A percentile compares a stretch with the other conserved stretches of the same genome.
Conservation (phyloP, 2,329 filamentous ascomycete genomes). For the Hymenoscyphus fraxineus region DNA sequence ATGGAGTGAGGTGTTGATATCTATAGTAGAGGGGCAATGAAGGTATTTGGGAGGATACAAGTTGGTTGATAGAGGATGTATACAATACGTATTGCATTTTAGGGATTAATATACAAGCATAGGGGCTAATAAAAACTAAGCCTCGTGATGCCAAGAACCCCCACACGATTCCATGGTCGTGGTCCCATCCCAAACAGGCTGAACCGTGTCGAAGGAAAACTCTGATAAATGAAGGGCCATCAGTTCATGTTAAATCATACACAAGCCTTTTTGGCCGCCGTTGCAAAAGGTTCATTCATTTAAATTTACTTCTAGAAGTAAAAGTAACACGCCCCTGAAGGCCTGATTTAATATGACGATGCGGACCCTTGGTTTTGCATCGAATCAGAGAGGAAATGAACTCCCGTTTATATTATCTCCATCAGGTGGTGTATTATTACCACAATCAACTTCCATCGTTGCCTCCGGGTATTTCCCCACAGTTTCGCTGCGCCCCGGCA, state of each 20-base stretch:
- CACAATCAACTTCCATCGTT: background rate
- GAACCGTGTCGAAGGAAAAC: background rate
- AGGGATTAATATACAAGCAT: no score
- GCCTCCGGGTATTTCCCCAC: background rate
- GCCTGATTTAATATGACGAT: background rate
- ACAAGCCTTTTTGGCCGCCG: background rate
- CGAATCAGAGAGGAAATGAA: background rate
- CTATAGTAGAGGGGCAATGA: no score
- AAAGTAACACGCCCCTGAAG: background rate
- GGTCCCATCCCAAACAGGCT: slow-evolving; percentile 6
- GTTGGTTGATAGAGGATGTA: no score
- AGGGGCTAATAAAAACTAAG: background rate
- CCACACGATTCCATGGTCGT: background rate
- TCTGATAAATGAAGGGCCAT: background rate
- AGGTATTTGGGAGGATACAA: no score
- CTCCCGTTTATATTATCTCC: slow-evolving; percentile 2
- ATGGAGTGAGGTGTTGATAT: no score
- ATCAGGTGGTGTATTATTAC: background rate
- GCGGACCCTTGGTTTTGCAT: background rate
- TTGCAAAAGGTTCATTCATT: background rate
- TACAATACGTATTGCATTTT: no score
- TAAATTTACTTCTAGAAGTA: background rate
- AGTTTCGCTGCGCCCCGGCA: slow-evolving; percentile 1
- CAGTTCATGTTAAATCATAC: background rate
- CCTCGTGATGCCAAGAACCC: slow-evolving; percentile 14